Evolutionary conservation across 2,329 filamentous ascomycete species (phyloP).

Genomic region (Cladosporium oxysporum): DNA sequence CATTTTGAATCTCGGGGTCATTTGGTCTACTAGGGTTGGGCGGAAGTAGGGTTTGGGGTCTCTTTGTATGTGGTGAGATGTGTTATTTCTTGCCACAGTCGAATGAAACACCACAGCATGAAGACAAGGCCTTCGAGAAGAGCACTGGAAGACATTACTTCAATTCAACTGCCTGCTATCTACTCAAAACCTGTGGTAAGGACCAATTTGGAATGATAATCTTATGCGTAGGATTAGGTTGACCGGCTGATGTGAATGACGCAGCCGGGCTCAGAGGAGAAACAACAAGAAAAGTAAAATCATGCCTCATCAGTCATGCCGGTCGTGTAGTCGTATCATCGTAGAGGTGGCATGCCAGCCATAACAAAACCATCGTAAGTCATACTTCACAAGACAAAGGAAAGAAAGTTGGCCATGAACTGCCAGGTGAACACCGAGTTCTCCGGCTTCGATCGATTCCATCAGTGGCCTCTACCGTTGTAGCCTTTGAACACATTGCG

Average conservation of each 20-base stretch:
- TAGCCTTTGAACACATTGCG: slow-evolving; percentile 1
- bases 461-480: slow-evolving; percentile 7
- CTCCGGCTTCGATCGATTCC: not conserved
- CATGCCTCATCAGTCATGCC: not conserved
- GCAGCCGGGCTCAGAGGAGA: not conserved
- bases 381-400: slow-evolving; percentile 9
- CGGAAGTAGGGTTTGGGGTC: not conserved
- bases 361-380: not conserved
- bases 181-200: slow-evolving; percentile 5
- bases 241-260: not conserved
- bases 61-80: not conserved
- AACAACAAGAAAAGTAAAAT: not conserved
- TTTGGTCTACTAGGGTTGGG: not conserved
- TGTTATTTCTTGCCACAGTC: not conserved
- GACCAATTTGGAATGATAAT: not conserved
- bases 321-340: not conserved
- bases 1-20: no score
- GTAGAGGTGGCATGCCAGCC: not conserved
- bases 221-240: not conserved
- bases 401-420: not conserved
- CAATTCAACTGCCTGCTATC: not conserved
- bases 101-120: not conserved
- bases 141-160: not conserved
- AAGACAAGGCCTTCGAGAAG: not conserved
- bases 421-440: not conserved